A percentile compares a stretch with the other conserved stretches of the same genome.
These are phyloP conservation scores for Pseudogymnoascus sp. DNA, from an alignment of 2,329 filamentous ascomycete genomes.

Conservation along the genomic window DNA sequence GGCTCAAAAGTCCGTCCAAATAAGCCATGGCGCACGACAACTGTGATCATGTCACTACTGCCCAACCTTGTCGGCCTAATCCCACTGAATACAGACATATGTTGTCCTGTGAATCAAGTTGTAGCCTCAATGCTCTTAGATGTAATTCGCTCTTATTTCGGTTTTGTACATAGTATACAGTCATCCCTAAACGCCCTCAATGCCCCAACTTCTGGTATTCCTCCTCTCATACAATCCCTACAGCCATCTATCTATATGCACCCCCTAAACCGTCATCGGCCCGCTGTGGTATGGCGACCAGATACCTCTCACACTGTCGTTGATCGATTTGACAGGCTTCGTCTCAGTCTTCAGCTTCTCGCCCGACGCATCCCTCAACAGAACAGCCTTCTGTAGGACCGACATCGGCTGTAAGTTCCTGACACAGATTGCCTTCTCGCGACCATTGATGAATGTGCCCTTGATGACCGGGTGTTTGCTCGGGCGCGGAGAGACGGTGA, in stretches of 20 bases:
- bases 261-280: slow-evolving; percentile 23
- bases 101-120: background rate
- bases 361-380: slow-evolving; percentile 65
- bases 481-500: slow-evolving; percentile 85
- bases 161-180: slow-evolving; percentile 7
- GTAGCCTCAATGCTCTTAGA: background rate
- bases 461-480: slow-evolving; percentile 80
- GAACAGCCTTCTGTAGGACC: slow-evolving; percentile 69
- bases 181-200: slow-evolving; percentile 19
- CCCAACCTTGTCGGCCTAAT: background rate
- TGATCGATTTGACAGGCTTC: slow-evolving; percentile 57
- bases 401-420: slow-evolving; percentile 74
- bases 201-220: slow-evolving; percentile 10
- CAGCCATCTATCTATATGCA: background rate
- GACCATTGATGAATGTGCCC: slow-evolving; percentile 88
- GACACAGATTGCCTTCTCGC: slow-evolving; percentile 78
- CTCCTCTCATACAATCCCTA: slow-evolving; percentile 34
- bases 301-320: slow-evolving; percentile 58
- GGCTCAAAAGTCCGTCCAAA: slow-evolving; percentile 2
- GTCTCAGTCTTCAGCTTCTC: slow-evolving; percentile 59
- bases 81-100: background rate
- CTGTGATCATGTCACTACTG: background rate
- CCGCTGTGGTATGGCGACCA: slow-evolving; percentile 64
- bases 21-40: background rate
- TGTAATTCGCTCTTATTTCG: background rate